phyloP scores from a whole-genome alignment of 805 yeast genomes.

The Komagataella mondaviorum region DNA sequence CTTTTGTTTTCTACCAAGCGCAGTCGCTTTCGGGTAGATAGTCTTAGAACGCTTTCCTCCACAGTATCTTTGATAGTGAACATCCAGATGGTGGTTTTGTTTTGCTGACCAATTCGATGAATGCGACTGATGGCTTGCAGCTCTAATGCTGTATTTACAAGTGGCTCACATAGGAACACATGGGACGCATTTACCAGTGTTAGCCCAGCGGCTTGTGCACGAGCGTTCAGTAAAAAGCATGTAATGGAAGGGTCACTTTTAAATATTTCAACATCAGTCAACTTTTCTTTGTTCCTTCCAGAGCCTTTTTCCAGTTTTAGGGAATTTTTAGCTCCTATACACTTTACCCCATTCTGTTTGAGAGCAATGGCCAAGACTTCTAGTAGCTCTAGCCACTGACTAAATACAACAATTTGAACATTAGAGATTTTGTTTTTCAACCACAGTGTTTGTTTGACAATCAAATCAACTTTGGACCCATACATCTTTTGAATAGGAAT shows the following conservation, averaged over 20 bases:
- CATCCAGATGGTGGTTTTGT: slow-evolving; percentile 83
- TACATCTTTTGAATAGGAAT: slow-evolving; percentile 34
- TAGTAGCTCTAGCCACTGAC: slow-evolving; percentile 79
- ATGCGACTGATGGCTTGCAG: slow-evolving; percentile 86
- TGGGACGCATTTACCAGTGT: slow-evolving; percentile 88
- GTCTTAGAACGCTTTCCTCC: slow-evolving; percentile 73
- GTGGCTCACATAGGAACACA: slow-evolving; percentile 84
- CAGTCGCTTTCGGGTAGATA: slow-evolving; percentile 50
- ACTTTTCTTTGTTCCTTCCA: slow-evolving; percentile 13
- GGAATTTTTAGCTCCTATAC: slow-evolving; percentile 33
- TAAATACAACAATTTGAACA: slow-evolving; percentile 76
- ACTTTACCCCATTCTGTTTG: slow-evolving; percentile 38
- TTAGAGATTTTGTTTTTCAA: slow-evolving; percentile 40
- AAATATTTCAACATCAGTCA: slow-evolving; percentile 39
- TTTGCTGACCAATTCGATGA: slow-evolving; percentile 82
- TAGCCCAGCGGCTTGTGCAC: slow-evolving; percentile 81
- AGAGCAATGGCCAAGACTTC: slow-evolving; percentile 55
- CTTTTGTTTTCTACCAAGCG: slow-evolving; percentile 19
- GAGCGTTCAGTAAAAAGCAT: slow-evolving; percentile 76
- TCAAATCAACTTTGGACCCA: slow-evolving; percentile 82
- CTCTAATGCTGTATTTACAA: slow-evolving; percentile 78
- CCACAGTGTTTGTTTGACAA: slow-evolving; percentile 59
- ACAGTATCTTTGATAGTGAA: slow-evolving; percentile 75
- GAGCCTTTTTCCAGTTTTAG: slow-evolving; percentile 17
- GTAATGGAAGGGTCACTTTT: slow-evolving; percentile 51